Conservation (phyloP, 345 rosid species). For the Brassica incana region DNA sequence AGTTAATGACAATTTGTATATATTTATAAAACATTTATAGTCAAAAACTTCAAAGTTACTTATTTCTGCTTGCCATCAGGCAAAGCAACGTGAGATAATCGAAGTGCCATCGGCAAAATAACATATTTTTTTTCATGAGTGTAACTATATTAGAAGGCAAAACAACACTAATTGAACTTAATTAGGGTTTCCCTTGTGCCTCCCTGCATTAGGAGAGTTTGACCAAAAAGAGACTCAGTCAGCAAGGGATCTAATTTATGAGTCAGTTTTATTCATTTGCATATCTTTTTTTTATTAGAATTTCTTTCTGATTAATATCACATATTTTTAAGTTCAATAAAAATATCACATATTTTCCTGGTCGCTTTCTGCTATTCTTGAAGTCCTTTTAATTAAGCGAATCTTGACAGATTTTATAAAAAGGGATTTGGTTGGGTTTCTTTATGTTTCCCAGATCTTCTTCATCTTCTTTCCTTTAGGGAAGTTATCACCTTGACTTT, state of each 20-base stretch:
- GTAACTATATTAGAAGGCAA: not conserved
- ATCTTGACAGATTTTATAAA: not conserved
- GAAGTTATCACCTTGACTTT: not conserved
- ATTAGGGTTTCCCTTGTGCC: slow-evolving; percentile 8
- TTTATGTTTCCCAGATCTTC: not conserved
- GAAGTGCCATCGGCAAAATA: not conserved
- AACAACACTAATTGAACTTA: not conserved
- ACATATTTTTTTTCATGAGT: not conserved
- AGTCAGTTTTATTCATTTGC: not conserved
- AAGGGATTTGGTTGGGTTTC: not conserved
- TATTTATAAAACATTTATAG: not conserved
- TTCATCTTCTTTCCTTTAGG: not conserved
- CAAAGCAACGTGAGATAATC: not conserved
- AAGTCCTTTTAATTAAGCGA: not conserved
- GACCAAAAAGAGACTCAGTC: not conserved
- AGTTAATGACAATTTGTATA: not conserved
- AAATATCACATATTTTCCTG: not conserved
- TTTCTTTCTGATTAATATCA: not conserved
- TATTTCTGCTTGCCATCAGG: not conserved
- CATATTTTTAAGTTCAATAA: not conserved
- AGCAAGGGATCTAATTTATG: not conserved
- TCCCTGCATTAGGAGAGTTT: not conserved
- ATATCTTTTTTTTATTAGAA: not conserved
- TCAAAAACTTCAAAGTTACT: not conserved
- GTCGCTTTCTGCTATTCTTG: not conserved